Evolutionary conservation across 2,329 filamentous ascomycete species (phyloP), one percentile per base, ranked within the genome.

Genomic region (Madurella fahalii): DNA sequence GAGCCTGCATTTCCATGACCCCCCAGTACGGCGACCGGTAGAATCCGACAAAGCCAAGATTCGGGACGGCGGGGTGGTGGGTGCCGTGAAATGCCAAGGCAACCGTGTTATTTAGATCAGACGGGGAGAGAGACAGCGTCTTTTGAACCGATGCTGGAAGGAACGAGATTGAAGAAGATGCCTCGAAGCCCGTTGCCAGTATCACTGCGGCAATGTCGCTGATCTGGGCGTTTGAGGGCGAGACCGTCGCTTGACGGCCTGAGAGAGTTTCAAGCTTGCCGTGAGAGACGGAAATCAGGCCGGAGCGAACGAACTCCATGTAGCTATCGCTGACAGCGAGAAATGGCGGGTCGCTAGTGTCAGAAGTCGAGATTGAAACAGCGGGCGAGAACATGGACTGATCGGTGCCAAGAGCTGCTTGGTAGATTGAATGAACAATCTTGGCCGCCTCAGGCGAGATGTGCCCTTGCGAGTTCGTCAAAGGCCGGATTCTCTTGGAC

Each of bases 21-120:
- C 87, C 87, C 90, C 90, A 95, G 67, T 90, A 94, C 0, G 89
- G 89, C 0, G 87, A 87, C 57, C 90, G 81, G 65, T 95, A 95
- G 69, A 91, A 90, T 0, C 90, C 90, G 1, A 94, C 85, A 63
- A 94, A 92, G 0, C 87, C 89, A 0, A 94, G 71, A 5, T 80
- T 80, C 0, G 85, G 79, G 0, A 91, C 69, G 0, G 75, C 71
- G 0, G 79, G 77, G 54, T 85, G 81, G 52, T 85, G 74, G 0
- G 84, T 85, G 1, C 81, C 82, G 59, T 89, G 85, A 47, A 86
- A 84, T 18, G 86, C 82, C 0, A 94, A 74, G 0, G 86, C 80
- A 1, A 89, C 67, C 0, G 85, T 84, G n/a, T 85, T 77, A 47
- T 79, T 77, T 15, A 73, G 67, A 56, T 83, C 78, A 0, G 67